Percentiles rank a stretch among this genome's conserved stretches.
Evolutionary conservation across 441 rosid species (phyloP).

Genomic region (Bocquillonia castaneifolia): DNA sequence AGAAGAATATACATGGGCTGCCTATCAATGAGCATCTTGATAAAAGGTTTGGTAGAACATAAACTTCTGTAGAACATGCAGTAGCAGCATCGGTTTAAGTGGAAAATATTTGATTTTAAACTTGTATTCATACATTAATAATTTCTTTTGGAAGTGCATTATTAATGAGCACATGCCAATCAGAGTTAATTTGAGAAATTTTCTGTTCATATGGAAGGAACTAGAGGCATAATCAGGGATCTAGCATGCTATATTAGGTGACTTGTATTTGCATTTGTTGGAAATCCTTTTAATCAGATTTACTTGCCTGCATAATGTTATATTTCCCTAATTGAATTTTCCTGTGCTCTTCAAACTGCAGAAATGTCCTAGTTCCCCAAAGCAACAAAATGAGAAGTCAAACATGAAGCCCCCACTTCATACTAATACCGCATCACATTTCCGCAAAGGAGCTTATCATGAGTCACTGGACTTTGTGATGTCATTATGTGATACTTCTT

Average conservation of each 20-base stretch:
- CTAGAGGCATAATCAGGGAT: not conserved
- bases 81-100: not conserved
- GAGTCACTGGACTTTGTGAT: slow-evolving; percentile 93
- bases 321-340: not conserved
- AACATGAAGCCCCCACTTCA: slow-evolving; percentile 80
- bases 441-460: slow-evolving; percentile 86
- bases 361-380: slow-evolving; percentile 88
- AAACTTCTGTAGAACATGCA: not conserved
- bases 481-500: slow-evolving; percentile 89
- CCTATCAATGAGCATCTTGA: not conserved
- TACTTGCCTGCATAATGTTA: not conserved
- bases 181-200: not conserved
- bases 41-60: not conserved
- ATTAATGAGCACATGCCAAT: not conserved
- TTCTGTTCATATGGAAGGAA: not conserved
- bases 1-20: not conserved
- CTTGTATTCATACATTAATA: not conserved
- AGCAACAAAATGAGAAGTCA: slow-evolving; percentile 63
- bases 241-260: not conserved
- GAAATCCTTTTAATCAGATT: not conserved
- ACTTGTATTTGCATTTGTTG: slow-evolving; percentile 2
- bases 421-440: slow-evolving; percentile 59
- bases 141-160: not conserved
- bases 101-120: not conserved
- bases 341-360: slow-evolving; percentile 30